Percentiles rank a stretch among this genome's conserved stretches.
phyloP scores from a whole-genome alignment of 257 asterid genomes.

The Orobanche coerulescens region DNA sequence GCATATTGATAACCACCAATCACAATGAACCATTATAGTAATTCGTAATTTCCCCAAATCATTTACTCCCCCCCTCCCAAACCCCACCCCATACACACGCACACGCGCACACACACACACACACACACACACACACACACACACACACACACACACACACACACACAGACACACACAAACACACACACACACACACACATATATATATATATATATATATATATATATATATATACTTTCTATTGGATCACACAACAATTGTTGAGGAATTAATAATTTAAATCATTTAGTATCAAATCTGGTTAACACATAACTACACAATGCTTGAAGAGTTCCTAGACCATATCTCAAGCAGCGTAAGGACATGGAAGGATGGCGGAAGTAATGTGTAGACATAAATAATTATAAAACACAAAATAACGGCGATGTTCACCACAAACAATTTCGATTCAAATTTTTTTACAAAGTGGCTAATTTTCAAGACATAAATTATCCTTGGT shows the following conservation, averaged over 20 bases:
- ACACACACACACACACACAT: no score
- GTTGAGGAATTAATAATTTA: neutral
- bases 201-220: no score
- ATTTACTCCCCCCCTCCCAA: no score
- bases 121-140: no score
- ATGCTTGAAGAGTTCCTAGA: slow-evolving; percentile 9
- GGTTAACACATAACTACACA: neutral
- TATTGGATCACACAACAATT: no score
- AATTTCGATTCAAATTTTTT: neutral
- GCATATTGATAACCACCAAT: neutral
- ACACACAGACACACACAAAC: no score
- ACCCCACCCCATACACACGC: no score
- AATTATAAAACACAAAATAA: neutral
- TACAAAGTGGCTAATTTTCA: neutral
- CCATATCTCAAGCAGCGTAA: neutral
- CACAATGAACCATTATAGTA: no score
- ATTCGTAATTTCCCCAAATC: neutral
- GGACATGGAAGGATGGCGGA: slow-evolving; percentile 6
- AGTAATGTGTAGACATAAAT: neutral
- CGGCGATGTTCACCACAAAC: neutral
- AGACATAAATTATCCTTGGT: slow-evolving; percentile 9
- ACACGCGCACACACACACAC: no score
- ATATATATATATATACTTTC: no score
- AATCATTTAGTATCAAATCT: slow-evolving; percentile 5
- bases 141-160: no score